These are phyloP conservation scores for Panaeolus cyanescens DNA, from an alignment of 768 basidiomycete genomes.

Conservation along the genomic window DNA sequence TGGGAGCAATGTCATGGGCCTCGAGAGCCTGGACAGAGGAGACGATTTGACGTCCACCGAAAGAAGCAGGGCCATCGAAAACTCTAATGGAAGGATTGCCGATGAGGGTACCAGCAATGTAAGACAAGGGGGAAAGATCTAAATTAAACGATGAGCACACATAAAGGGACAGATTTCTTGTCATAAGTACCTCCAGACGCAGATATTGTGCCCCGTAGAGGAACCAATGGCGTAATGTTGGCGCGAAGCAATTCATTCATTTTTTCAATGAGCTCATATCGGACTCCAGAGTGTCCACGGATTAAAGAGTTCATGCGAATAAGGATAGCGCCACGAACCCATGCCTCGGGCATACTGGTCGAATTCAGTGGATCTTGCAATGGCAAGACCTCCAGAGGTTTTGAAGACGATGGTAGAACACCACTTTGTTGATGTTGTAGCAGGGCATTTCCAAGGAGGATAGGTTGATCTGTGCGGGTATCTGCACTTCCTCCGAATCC, in stretches of 20 bases:
- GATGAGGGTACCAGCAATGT: conserved; percentile 78
- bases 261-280: conserved; percentile 77
- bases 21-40: conserved; percentile 59
- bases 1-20: conserved; percentile 60
- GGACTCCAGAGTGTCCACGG: conserved; percentile 85
- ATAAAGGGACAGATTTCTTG: conserved; percentile 4
- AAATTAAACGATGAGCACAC: conserved; percentile 11
- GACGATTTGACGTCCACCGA: conserved; percentile 50
- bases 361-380: conserved; percentile 69
- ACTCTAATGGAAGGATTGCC: conserved; percentile 82
- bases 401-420: conserved; percentile 62
- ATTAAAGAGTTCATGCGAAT: conserved; percentile 89
- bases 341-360: conserved; percentile 80
- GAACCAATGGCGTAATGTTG: conserved; percentile 79
- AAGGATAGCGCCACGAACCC: conserved; percentile 87
- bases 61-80: conserved; percentile 54
- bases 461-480: conserved; percentile 75
- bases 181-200: conserved; percentile 68
- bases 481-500: conserved; percentile 91
- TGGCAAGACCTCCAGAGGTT: conserved; percentile 56
- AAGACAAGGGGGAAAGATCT: conserved; percentile 82
- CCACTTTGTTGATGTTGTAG: conserved; percentile 83
- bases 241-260: conserved; percentile 73
- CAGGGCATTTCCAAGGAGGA: conserved; percentile 78
- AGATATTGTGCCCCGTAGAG: conserved; percentile 81